A percentile compares a stretch with the other conserved stretches of the same genome.
Conservation (phyloP, 192 early-diverging fungal genomes). For the Entomortierella parvispora region DNA sequence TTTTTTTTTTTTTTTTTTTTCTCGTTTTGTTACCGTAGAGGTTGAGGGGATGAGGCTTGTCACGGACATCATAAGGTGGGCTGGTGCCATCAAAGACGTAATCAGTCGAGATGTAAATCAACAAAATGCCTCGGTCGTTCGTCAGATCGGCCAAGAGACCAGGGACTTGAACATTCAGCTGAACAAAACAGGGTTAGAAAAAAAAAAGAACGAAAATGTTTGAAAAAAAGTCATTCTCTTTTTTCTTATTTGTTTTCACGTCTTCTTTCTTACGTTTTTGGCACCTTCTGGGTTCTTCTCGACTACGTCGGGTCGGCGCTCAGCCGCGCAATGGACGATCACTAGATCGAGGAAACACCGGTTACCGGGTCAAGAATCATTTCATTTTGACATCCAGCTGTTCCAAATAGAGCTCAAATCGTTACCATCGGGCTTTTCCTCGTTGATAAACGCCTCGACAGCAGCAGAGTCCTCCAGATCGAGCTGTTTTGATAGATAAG, state of each 20-base stretch:
- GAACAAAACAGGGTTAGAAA: not conserved
- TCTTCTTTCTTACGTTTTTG: slow-evolving; percentile 60
- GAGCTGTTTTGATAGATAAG: slow-evolving; percentile 51
- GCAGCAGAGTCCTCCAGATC: slow-evolving; percentile 70
- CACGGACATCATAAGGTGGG: slow-evolving; percentile 81
- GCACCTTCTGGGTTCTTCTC: slow-evolving; percentile 69
- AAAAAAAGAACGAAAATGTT: not conserved
- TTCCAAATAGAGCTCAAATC: not conserved
- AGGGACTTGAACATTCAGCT: slow-evolving; percentile 77
- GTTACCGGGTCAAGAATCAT: not conserved
- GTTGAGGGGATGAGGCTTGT: slow-evolving; percentile 79
- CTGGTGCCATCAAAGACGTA: slow-evolving; percentile 93
- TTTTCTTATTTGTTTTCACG: no score
- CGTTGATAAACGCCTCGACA: slow-evolving; percentile 61
- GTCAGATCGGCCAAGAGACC: slow-evolving; percentile 64
- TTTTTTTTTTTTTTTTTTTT: no score
- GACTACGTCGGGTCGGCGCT: slow-evolving; percentile 85
- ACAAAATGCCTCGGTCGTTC: slow-evolving; percentile 59
- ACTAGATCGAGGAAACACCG: slow-evolving; percentile 28
- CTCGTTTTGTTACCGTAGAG: slow-evolving; percentile 74
- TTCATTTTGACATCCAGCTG: not conserved
- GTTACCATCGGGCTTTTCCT: slow-evolving; percentile 66
- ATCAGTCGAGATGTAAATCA: slow-evolving; percentile 90
- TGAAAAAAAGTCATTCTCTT: no score
- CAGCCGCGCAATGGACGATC: slow-evolving; percentile 88